Base-by-base conservation (phyloP, 1,284 basidiomycete genomes). In the Cutaneotrichosporon cutaneum region DNA sequence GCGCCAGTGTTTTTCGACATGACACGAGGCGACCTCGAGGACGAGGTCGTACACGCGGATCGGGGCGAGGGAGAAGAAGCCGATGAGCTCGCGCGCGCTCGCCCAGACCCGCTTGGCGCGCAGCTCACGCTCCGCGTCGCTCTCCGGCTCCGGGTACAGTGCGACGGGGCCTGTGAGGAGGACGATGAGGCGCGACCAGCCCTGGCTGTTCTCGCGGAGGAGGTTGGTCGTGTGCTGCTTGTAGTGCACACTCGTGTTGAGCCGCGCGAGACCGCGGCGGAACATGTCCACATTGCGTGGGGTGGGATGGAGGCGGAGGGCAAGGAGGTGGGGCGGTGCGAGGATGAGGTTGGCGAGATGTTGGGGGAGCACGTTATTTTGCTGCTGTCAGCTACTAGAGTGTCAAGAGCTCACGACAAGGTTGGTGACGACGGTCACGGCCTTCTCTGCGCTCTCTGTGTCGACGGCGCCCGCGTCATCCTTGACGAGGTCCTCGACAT, bases 151-250 rank as follows among this genome's bases (percentile, higher is more conserved):
- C 5, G 59, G 56, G 52, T 54, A 42, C 6, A 80, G 62, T 0
- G 70, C 68, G 4, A 72, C 90, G 55, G 94, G 81, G 67, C 86
- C 87, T 59, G 87, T 87, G 11, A 92, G 87, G 45, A 98, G 81
- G 10, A 89, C 87, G 33, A 90, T 86, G 36, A 99, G 85, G 72
- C 94, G 94, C 71, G 92, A 91, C 81, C 94, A 99, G 6, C 96
- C 96, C 82, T 99, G 94, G 0, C 92, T 94, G 70, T 96, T 92
- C 80, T 99, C 96, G 45, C 96, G 89, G 11, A 98, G 85, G 35
- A 99, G 85, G 72, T 99, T 99, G 83, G 94, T 97, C 79, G 97
- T 98, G 80, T 94, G 94, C 78, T 99, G 96, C 78, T 95, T 97
- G 84, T 95, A 99, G 80, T 79, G 81, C 26, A 72, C 61, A 13